Evolutionary conservation across 306 rosid species (phyloP).

Genomic region (Cajanus cajan): DNA sequence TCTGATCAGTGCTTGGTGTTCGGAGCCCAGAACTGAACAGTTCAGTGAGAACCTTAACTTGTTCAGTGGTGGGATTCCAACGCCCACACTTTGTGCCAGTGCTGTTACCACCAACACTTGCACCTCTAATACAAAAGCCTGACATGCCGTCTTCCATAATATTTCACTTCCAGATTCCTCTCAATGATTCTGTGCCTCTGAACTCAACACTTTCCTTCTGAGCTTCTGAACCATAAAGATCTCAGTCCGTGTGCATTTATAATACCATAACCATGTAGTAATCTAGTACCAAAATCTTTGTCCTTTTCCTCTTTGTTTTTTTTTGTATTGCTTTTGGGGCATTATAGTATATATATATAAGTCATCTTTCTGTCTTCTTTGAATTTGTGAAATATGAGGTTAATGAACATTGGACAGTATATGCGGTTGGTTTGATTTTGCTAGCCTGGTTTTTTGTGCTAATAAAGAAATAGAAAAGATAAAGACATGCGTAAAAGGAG

Average conservation of each 20-base stretch:
- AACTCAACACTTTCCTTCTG: constrained; percentile 37
- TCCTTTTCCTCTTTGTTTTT: constrained; percentile 12
- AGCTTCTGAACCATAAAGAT: constrained; percentile 51
- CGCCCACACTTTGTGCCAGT: constrained; percentile 85
- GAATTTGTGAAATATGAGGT: constrained; percentile 60
- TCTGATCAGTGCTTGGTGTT: constrained; percentile 92
- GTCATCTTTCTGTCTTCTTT: constrained; percentile 38
- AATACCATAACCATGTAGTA: constrained; percentile 34
- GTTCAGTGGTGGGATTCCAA: constrained; percentile 92
- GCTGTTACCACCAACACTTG: constrained; percentile 34
- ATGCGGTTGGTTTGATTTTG: constrained; percentile 49
- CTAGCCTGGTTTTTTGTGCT: constrained; percentile 61
- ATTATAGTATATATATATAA: constrained; percentile 28
- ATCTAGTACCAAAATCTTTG: constrained; percentile 4
- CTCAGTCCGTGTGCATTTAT: constrained; percentile 64
- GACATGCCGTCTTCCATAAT: constrained; percentile 73
- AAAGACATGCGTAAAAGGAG: constrained; percentile 76
- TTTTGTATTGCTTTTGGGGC: constrained; percentile 23
- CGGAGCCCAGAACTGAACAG: constrained; percentile 86
- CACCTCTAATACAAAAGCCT: constrained; percentile 58
- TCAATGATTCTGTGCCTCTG: constrained; percentile 30
- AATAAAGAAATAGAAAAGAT: constrained; percentile 34
- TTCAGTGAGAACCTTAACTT: constrained; percentile 78
- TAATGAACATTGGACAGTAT: constrained; percentile 29
- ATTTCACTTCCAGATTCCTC: constrained; percentile 17